Conservation (phyloP, 345 rosid species). For the Pistacia vera region DNA sequence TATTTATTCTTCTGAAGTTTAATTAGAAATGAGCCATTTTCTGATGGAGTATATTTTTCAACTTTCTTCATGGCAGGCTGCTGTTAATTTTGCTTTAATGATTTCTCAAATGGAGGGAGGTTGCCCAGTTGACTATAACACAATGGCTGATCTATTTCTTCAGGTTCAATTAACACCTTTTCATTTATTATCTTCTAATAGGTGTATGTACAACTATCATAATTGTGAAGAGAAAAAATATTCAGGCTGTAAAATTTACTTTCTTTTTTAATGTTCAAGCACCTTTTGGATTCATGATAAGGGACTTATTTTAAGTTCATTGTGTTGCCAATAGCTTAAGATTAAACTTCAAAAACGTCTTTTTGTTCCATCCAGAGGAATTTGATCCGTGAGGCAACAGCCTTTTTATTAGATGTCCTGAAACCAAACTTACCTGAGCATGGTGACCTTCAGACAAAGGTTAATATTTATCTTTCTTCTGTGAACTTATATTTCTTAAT, state of each 20-base stretch:
- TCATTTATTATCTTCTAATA: no score
- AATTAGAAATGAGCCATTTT: background rate
- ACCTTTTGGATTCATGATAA: no score
- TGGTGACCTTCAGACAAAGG: constrained; percentile 91
- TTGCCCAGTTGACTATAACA: constrained; percentile 93
- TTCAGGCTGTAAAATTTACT: background rate
- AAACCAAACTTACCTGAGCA: constrained; percentile 97
- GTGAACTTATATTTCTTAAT: no score
- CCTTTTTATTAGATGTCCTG: constrained; percentile 92
- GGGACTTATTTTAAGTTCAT: no score
- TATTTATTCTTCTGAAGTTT: background rate
- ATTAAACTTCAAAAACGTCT: no score
- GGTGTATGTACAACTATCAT: no score
- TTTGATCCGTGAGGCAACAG: constrained; percentile 97
- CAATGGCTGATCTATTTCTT: constrained; percentile 97
- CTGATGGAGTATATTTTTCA: no score
- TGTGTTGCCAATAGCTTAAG: no score
- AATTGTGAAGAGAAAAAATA: background rate
- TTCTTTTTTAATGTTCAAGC: no score
- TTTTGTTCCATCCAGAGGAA: constrained; percentile 61
- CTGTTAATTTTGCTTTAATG: constrained; percentile 97
- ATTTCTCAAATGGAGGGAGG: constrained; percentile 99
- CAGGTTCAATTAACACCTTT: constrained; percentile 51
- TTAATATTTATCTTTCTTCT: constrained; percentile 12
- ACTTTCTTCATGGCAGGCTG: constrained; percentile 62